Evolutionary conservation across 2,329 filamentous ascomycete species (phyloP), one percentile per base, ranked within the genome.

Genomic region (Aspergillus ibericus): DNA sequence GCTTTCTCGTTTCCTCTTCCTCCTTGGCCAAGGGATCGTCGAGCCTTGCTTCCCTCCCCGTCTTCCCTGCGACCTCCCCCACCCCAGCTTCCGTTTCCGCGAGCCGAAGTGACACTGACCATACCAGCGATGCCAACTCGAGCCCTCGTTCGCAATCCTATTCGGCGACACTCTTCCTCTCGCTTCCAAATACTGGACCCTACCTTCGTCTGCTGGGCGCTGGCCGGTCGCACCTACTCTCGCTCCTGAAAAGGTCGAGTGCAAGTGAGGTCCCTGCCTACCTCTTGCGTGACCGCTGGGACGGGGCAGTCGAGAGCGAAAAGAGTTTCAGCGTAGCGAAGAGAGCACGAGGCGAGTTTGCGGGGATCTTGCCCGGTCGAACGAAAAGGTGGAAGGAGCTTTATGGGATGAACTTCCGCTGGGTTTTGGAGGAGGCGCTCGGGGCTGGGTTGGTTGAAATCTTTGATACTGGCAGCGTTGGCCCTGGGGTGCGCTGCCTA

Each of bases 381-480:
- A 88, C 85, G 15, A 86, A 83, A 72, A 87, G 86, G 68, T 88
- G 86, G 85, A 85, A 81, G 66, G 74, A 80, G 12, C 81, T 87
- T 46, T 82, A 82, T 62, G 86, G 86, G 0, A 72, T 87, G 72
- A 74, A 75, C 25, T 88, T 88, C 63, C 81, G 83, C 29, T 88
- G 84, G 84, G 77, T 83, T 8, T 63, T 88, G 36, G 84, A 84
- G 59, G 85, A 88, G 67, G 83, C 83, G 60, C 68, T 88, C 15
- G 85, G 86, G 1, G 81, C 82, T 20, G 86, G 86, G 3, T 66
- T 86, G 25, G 76, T 88, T 10, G 85, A 88, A 71, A 66, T 85
- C 7, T 88, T 88, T 65, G 82, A 87, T 64, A 88, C 85, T 5
- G 82, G 85, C 16, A 86, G 82, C 66, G 85, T 88, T 27, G 85